These are phyloP conservation scores for Rhizophagus clarus DNA, from an alignment of 192 early-diverging fungal genomes.

Conservation along the genomic window DNA sequence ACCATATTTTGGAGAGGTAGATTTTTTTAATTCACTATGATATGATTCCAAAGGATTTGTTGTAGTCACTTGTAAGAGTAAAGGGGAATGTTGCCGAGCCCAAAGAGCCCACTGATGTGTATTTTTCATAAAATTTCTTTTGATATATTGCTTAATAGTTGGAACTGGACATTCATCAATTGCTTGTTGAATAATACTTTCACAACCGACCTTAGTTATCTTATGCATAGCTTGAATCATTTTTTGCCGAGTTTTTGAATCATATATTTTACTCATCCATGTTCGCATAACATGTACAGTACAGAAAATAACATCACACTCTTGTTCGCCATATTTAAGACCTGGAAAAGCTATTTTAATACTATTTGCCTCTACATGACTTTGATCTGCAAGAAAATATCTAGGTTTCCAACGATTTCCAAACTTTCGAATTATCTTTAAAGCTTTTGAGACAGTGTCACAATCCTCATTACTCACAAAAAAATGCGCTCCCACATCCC, in stretches of 20 bases:
- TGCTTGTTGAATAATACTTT: no score
- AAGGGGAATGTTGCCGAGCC: no score
- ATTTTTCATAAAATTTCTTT: no score
- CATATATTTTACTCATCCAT: no score
- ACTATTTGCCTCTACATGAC: not conserved
- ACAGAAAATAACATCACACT: not conserved
- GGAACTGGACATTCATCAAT: no score
- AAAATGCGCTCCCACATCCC: no score
- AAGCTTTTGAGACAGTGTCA: not conserved
- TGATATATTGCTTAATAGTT: no score
- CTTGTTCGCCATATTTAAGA: not conserved
- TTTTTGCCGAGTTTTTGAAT: no score
- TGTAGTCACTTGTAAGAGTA: no score
- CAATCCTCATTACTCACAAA: not conserved
- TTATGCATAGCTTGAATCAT: no score
- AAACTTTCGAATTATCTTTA: not conserved
- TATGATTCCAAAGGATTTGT: not conserved
- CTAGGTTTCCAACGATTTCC: not conserved
- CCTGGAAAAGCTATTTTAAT: constrained; percentile 1
- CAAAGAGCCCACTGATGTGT: no score
- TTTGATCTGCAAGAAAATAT: constrained; percentile 5
- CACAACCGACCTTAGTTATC: not conserved
- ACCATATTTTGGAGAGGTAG: not conserved
- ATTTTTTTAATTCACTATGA: not conserved
- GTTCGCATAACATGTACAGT: no score